Conservation (phyloP, 2,329 filamentous ascomycete species). For the Pseudocercospora eumusae region DNA sequence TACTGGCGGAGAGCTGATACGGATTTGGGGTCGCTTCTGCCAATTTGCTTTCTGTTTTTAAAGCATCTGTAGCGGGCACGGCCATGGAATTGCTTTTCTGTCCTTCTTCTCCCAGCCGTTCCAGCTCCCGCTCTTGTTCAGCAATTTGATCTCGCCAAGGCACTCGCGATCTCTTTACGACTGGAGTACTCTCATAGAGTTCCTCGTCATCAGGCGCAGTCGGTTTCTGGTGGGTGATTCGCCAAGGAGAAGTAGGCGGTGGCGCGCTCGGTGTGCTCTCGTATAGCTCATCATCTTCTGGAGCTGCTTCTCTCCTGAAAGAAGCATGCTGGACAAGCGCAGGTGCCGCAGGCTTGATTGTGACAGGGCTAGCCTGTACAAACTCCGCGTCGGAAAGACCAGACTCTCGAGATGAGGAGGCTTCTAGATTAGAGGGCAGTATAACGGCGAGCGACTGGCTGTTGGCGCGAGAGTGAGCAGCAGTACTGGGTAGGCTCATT, state of each 20-base stretch:
- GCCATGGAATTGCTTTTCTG: neutral
- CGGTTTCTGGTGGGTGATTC: neutral
- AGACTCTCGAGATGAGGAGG: constrained; percentile 4
- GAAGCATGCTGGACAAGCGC: constrained; percentile 11
- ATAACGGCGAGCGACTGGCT: constrained; percentile 9
- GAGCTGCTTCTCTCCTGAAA: neutral
- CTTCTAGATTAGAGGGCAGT: neutral
- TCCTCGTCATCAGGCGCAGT: constrained; percentile 16
- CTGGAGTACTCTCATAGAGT: constrained; percentile 20
- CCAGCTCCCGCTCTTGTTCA: constrained; percentile 22
- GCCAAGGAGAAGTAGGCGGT: neutral
- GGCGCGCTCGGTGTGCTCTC: constrained; percentile 23
- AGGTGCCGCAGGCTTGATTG: constrained; percentile 17
- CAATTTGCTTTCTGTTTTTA: neutral
- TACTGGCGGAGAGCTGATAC: constrained; percentile 11
- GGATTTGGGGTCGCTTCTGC: constrained; percentile 17
- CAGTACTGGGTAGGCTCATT: neutral
- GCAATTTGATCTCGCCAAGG: constrained; percentile 15
- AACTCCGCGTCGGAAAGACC: constrained; percentile 17
- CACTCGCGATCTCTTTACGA: neutral
- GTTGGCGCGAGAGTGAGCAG: constrained; percentile 5
- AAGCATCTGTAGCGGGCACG: neutral
- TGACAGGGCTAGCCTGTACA: constrained; percentile 17
- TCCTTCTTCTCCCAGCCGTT: constrained; percentile 15
- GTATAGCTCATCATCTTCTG: constrained; percentile 20